These are phyloP conservation scores for Xylariaceae sp. DNA, from an alignment of 2,329 filamentous ascomycete species.

Conservation along the genomic window DNA sequence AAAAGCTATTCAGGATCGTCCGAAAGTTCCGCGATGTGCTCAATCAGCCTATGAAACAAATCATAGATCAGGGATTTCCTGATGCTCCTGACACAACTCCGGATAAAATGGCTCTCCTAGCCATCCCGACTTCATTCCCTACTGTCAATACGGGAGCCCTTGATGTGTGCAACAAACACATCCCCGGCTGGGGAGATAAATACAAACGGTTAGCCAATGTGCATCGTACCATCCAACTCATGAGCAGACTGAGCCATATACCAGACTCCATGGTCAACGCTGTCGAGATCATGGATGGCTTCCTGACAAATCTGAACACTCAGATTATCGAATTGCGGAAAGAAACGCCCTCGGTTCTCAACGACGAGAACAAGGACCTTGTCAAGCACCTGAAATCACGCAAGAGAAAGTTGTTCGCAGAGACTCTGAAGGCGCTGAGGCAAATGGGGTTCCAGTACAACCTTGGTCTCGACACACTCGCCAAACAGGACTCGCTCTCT, in stretches of 20 bases:
- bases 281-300: conserved; percentile 56
- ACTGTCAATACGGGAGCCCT: conserved; percentile 33
- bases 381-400: conserved; percentile 86
- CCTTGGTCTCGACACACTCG: conserved; percentile 65
- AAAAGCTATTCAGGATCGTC: conserved; percentile 85
- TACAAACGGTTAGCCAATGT: conserved; percentile 67
- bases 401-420: conserved; percentile 85
- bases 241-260: conserved; percentile 57
- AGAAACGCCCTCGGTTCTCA: conserved; percentile 74
- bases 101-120: conserved; percentile 7
- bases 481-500: conserved; percentile 65
- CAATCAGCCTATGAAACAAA: conserved; percentile 64
- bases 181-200: conserved; percentile 39
- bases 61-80: conserved; percentile 56
- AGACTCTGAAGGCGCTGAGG: conserved; percentile 74
- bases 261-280: conserved; percentile 50
- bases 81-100: conserved; percentile 49
- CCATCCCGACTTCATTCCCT: conserved; percentile 24
- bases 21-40: conserved; percentile 81
- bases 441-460: conserved; percentile 89
- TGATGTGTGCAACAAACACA: conserved; percentile 30
- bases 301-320: conserved; percentile 61
- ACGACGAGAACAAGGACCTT: conserved; percentile 75
- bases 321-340: conserved; percentile 71
- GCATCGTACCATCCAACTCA: conserved; percentile 63